These are phyloP conservation scores for Solanum virginianum DNA, from an alignment of 257 asterid species.

Conservation along the genomic window DNA sequence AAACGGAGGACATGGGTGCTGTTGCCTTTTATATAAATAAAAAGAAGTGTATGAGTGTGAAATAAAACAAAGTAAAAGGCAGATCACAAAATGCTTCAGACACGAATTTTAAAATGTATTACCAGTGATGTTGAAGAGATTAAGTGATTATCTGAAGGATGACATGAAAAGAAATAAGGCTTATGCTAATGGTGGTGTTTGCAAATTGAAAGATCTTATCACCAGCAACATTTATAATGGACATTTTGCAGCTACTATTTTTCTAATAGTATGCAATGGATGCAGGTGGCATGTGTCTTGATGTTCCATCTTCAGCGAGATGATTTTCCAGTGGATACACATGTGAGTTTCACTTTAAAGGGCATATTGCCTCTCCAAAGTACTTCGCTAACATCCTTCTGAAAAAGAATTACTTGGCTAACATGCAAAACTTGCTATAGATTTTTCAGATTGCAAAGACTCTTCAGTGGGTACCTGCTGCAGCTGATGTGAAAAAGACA, in stretches of 20 bases:
- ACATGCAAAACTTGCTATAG: conserved; percentile 18
- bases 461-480: conserved; percentile 59
- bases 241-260: neutral
- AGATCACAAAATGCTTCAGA: neutral
- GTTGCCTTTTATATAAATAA: neutral
- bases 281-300: conserved; percentile 85
- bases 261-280: conserved; percentile 6
- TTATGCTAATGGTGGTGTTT: neutral
- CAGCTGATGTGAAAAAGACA: conserved; percentile 48
- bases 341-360: conserved; percentile 31
- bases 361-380: neutral
- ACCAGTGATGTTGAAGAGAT: neutral
- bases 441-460: conserved; percentile 71
- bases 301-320: conserved; percentile 78
- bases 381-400: neutral
- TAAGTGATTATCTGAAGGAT: neutral
- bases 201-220: neutral
- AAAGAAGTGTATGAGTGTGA: neutral
- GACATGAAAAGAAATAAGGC: neutral
- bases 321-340: conserved; percentile 86
- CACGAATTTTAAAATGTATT: neutral
- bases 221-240: neutral
- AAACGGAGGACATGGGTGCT: neutral
- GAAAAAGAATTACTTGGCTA: neutral
- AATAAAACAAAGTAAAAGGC: neutral